Conservation (phyloP, 129 eudicot species). For the Escallonia rubra region DNA sequence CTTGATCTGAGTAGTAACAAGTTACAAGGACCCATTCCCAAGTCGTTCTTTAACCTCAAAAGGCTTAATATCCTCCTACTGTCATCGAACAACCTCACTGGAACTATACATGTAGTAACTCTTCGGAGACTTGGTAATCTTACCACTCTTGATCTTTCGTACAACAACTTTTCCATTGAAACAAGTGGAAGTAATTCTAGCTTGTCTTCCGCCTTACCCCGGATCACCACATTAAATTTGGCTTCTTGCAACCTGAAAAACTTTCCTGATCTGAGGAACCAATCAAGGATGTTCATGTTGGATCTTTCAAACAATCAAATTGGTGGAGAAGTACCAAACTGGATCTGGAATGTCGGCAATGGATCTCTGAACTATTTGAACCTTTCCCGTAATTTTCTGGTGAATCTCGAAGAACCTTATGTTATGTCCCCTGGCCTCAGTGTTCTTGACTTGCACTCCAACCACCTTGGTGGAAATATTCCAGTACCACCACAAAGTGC, state of each 20-base stretch:
- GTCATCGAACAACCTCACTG: slow-evolving; percentile 10
- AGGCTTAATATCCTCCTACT: not conserved
- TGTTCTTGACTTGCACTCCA: slow-evolving; percentile 32
- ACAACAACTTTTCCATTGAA: slow-evolving; percentile 36
- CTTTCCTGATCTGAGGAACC: slow-evolving; percentile 45
- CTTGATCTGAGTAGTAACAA: slow-evolving; percentile 10
- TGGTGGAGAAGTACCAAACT: slow-evolving; percentile 48
- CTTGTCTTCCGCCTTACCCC: slow-evolving; percentile 16
- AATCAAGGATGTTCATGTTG: slow-evolving; percentile 12
- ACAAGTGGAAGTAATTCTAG: slow-evolving; percentile 7
- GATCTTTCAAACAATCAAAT: slow-evolving; percentile 65
- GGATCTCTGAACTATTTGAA: slow-evolving; percentile 20
- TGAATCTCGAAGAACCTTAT: slow-evolving; percentile 19
- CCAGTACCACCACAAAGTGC: slow-evolving; percentile 28
- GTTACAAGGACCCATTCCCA: slow-evolving; percentile 14
- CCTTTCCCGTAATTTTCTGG: slow-evolving; percentile 21
- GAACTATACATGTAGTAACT: not conserved
- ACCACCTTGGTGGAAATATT: slow-evolving; percentile 16
- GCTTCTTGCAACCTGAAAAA: slow-evolving; percentile 46
- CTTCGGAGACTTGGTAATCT: slow-evolving; percentile 8
- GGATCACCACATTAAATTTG: slow-evolving; percentile 21
- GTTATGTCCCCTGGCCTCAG: not conserved
- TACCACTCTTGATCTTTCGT: slow-evolving; percentile 44
- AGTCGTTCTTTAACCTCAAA: slow-evolving; percentile 1
- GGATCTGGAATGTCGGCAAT: slow-evolving; percentile 44